phyloP scores from a whole-genome alignment of 495 filamentous ascomycete genomes.

The Corynascus novoguineensis region DNA sequence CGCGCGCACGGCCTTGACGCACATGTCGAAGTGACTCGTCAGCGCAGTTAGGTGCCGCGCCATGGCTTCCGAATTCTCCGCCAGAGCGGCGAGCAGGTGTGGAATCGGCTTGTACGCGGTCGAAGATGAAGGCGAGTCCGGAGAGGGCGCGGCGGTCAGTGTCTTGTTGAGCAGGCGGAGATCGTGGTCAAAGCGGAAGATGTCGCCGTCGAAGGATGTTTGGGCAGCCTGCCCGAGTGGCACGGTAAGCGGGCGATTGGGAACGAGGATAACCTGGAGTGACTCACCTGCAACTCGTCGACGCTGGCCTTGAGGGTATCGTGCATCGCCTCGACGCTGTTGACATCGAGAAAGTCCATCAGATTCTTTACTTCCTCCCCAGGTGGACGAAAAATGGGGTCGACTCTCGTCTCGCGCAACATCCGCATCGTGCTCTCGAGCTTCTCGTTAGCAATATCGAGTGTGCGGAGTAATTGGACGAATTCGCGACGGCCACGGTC shows the following conservation, averaged over 20 bases:
- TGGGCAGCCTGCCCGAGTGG: constrained; percentile 46
- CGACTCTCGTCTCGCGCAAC: constrained; percentile 66
- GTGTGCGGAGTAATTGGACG: constrained; percentile 54
- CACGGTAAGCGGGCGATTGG: background rate
- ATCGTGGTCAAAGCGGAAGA: constrained; percentile 57
- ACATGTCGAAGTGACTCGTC: constrained; percentile 90
- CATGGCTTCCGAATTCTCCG: constrained; percentile 77
- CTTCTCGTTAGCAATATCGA: constrained; percentile 69
- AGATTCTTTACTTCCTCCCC: constrained; percentile 64
- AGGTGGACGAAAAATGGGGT: constrained; percentile 63
- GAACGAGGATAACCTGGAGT: background rate
- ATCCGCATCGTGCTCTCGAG: constrained; percentile 66
- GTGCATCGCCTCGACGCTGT: constrained; percentile 64
- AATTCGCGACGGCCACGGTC: constrained; percentile 46
- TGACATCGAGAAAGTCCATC: constrained; percentile 86
- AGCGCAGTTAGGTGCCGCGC: constrained; percentile 74
- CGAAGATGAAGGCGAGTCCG: constrained; percentile 34
- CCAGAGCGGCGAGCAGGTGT: constrained; percentile 62
- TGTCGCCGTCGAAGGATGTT: constrained; percentile 55
- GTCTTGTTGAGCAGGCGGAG: constrained; percentile 44
- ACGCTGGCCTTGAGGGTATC: constrained; percentile 63
- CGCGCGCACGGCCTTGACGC: constrained; percentile 83
- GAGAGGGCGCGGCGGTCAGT: constrained; percentile 31
- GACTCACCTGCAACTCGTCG: constrained; percentile 42
- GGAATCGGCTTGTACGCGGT: constrained; percentile 52